Percentiles rank a stretch among this genome's conserved stretches.
Conservation (phyloP, 2,329 filamentous ascomycete species). For the Lachnellula hyalina region DNA sequence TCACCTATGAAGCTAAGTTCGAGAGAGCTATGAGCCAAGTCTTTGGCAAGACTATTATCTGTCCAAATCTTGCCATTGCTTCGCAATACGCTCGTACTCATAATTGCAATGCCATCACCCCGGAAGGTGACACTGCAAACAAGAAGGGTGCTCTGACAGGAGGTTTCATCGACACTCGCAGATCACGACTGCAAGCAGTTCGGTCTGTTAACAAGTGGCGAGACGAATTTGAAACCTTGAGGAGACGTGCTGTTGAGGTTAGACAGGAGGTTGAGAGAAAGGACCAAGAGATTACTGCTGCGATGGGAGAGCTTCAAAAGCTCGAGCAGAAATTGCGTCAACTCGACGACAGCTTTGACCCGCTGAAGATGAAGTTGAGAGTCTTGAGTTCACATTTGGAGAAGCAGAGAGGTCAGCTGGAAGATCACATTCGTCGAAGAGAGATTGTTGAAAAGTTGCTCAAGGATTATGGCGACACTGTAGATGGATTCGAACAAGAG, state of each 20-base stretch:
- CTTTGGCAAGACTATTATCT: conserved; percentile 92
- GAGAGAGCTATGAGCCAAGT: conserved; percentile 90
- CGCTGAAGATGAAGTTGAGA: conserved; percentile 70
- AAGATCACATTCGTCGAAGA: conserved; percentile 58
- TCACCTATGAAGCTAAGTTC: conserved; percentile 70
- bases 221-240: conserved; percentile 64
- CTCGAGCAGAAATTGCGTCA: conserved; percentile 72
- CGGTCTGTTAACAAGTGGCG: conserved; percentile 70
- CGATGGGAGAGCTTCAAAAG: conserved; percentile 80
- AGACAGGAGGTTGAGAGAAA: conserved; percentile 67
- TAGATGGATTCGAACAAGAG: conserved; percentile 74
- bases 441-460: conserved; percentile 71
- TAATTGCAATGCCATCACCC: conserved; percentile 86
- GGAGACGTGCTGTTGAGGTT: conserved; percentile 59
- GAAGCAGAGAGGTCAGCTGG: conserved; percentile 66
- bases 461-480: conserved; percentile 68
- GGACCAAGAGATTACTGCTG: conserved; percentile 82
- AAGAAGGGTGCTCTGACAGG: conserved; percentile 94
- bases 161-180: conserved; percentile 82
- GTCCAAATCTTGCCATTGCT: conserved; percentile 81
- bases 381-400: conserved; percentile 71
- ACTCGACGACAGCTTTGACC: conserved; percentile 76
- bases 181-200: conserved; percentile 82
- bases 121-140: conserved; percentile 90
- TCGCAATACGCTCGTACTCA: conserved; percentile 90